Evolutionary conservation across 2,329 filamentous ascomycete species (phyloP).

Genomic region (Aspergillus oerlinghausenensis): DNA sequence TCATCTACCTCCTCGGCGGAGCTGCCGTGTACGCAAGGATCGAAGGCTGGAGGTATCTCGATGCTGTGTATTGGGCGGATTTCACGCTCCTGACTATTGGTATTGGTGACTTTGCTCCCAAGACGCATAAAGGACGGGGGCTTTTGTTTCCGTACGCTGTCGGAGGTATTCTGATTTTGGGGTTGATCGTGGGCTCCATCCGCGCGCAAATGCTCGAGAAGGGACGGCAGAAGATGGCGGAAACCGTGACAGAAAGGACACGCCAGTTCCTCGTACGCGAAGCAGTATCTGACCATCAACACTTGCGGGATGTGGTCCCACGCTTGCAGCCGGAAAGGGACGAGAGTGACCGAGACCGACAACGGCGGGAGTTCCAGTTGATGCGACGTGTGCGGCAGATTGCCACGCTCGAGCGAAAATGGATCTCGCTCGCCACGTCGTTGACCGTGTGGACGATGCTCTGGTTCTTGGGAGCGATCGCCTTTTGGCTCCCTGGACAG

Average conservation of each 20-base stretch:
- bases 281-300: slow-evolving; percentile 13
- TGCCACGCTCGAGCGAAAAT: slow-evolving; percentile 39
- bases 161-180: slow-evolving; percentile 33
- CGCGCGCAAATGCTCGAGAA: slow-evolving; percentile 35
- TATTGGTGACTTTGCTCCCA: slow-evolving; percentile 28
- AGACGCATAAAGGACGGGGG: slow-evolving; percentile 29
- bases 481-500: slow-evolving; percentile 33
- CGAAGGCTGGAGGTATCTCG: slow-evolving; percentile 33
- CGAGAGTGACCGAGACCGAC: slow-evolving; percentile 21
- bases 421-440: slow-evolving; percentile 37
- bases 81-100: slow-evolving; percentile 35
- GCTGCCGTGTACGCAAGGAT: slow-evolving; percentile 34
- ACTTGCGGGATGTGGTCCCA: slow-evolving; percentile 13
- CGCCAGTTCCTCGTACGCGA: slow-evolving; percentile 26
- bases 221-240: slow-evolving; percentile 33
- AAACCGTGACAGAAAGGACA: slow-evolving; percentile 31
- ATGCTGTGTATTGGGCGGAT: slow-evolving; percentile 33
- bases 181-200: slow-evolving; percentile 33
- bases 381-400: slow-evolving; percentile 45
- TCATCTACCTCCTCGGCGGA: slow-evolving; percentile 38
- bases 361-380: slow-evolving; percentile 38
- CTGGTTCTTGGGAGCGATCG: slow-evolving; percentile 40
- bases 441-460: slow-evolving; percentile 36
- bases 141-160: slow-evolving; percentile 33
- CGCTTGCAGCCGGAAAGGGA: slow-evolving; percentile 9